Base-by-base conservation (phyloP, 495 filamentous ascomycete species). In the Niebla homalea region DNA sequence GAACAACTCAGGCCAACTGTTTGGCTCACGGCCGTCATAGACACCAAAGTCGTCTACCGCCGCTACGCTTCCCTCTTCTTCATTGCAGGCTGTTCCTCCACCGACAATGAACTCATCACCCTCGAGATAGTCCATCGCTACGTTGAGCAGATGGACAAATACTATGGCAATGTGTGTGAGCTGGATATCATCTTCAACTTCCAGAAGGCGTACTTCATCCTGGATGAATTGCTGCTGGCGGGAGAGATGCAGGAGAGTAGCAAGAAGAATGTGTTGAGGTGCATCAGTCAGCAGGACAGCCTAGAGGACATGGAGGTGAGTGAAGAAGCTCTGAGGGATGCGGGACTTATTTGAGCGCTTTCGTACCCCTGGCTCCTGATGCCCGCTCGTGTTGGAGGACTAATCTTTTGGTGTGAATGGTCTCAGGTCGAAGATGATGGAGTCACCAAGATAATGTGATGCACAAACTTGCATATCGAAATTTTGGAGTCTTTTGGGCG, bases 71-170 rank as follows among this genome's bases (percentile, higher is more conserved):
- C 89, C 48, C 83, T 99, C 49, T 99, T 96, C 75, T 97, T 99
- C 74, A 96, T 99, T 64, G 89, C 93, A 62, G 92, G 93, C 51
- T 94, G 89, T 70, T 80, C 85, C 26, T 85, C 89, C 15, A 87
- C 84, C 46, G 92, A 97, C 62, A 99, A 99, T 71, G 92, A 99
- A 62, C 72, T 99, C 66, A 95, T 97, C 65, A 94, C 87, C 29
- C 84, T 99, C 56, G 92, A 99, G 66, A 87, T 97, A 63, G 90
- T 99, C 43, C 92, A 99, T 69, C 87, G 92, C 58, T 97, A 96
- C 65, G 92, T 97, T 44, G 92, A 99, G 67, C 92, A 97, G 70
- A 99, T 97, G 92, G 92, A 99, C 75, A 99, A 97, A 65, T 99
- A 97, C 74, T 99, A 99, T 64, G 92, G 92, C 65, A 99, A 99